Percentiles rank a stretch among this genome's conserved stretches.
Evolutionary conservation across 345 rosid species (phyloP).

Genomic region (Reutealis trisperma): DNA sequence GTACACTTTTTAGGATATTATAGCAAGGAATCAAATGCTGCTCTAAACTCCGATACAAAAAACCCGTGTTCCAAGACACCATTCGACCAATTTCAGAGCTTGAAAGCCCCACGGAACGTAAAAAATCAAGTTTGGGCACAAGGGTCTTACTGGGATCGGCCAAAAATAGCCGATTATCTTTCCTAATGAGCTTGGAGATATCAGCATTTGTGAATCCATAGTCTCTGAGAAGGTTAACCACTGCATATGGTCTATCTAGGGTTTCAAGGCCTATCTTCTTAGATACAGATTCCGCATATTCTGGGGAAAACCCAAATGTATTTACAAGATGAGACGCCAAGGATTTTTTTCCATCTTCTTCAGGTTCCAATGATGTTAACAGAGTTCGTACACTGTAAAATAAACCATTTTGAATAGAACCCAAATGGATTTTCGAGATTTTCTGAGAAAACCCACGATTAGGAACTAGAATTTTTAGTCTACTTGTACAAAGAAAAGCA

Average conservation of each 20-base stretch:
- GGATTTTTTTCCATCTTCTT: too few relatives aligned
- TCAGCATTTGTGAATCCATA: background rate
- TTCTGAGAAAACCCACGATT: background rate
- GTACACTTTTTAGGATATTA: background rate
- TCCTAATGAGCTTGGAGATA: slow-evolving; percentile 2
- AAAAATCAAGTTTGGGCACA: slow-evolving; percentile 2
- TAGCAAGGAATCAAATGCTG: background rate
- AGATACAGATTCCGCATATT: slow-evolving; percentile 11
- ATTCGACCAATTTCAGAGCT: slow-evolving; percentile 1
- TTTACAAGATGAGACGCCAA: too few relatives aligned
- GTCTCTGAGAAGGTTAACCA: background rate
- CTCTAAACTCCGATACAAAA: background rate
- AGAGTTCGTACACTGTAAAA: background rate
- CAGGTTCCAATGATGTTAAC: background rate
- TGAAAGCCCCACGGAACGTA: slow-evolving; percentile 13
- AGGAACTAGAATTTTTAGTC: background rate
- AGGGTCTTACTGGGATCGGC: background rate
- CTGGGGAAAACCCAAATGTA: background rate
- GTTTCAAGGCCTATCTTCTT: background rate
- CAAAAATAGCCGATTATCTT: background rate
- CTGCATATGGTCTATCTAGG: background rate
- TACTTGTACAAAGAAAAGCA: background rate
- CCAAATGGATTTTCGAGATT: background rate
- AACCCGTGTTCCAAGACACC: background rate
- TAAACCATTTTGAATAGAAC: background rate